These are phyloP conservation scores for Penicillium sumatraense DNA, from an alignment of 2,329 filamentous ascomycete genomes.

Conservation along the genomic window DNA sequence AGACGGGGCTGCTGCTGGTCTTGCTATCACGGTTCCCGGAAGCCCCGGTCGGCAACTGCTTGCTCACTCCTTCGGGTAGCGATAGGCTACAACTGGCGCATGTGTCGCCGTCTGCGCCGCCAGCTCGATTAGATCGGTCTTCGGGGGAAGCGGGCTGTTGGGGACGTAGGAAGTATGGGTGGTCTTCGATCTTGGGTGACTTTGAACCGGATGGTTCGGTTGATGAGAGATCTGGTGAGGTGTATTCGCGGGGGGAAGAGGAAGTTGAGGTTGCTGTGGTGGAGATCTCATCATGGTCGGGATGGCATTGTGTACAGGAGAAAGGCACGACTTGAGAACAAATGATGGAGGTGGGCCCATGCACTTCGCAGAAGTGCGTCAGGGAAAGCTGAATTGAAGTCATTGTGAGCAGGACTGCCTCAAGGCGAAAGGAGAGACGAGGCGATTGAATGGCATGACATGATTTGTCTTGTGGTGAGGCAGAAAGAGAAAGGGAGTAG, in stretches of 20 bases:
- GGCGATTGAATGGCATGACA: neutral
- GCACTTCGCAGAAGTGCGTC: constrained; percentile 66
- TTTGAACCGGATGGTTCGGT: constrained; percentile 22
- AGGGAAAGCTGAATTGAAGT: constrained; percentile 57
- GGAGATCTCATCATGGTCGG: constrained; percentile 43
- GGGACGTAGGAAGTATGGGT: constrained; percentile 55
- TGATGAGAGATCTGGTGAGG: constrained; percentile 13
- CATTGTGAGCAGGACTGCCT: constrained; percentile 3
- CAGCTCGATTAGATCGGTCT: constrained; percentile 49
- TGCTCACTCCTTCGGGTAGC: constrained; percentile 59
- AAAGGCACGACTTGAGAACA: constrained; percentile 63
- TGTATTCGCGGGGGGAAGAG: constrained; percentile 24
- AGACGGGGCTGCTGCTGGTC: constrained; percentile 58
- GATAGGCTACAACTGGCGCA: constrained; percentile 64
- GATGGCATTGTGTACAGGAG: constrained; percentile 58
- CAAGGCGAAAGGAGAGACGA: no score
- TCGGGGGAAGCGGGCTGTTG: constrained; percentile 46
- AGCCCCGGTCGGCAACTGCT: constrained; percentile 57
- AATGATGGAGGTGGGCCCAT: constrained; percentile 66
- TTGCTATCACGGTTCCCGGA: constrained; percentile 56
- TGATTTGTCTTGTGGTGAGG: neutral
- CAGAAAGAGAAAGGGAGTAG: neutral
- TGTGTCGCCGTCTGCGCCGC: constrained; percentile 54
- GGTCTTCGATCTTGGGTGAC: constrained; percentile 49
- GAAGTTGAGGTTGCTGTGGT: constrained; percentile 42